Evolutionary conservation across 345 rosid species (phyloP), one percentile per base, ranked within the genome.

Genomic region (Trapa bicornis): DNA sequence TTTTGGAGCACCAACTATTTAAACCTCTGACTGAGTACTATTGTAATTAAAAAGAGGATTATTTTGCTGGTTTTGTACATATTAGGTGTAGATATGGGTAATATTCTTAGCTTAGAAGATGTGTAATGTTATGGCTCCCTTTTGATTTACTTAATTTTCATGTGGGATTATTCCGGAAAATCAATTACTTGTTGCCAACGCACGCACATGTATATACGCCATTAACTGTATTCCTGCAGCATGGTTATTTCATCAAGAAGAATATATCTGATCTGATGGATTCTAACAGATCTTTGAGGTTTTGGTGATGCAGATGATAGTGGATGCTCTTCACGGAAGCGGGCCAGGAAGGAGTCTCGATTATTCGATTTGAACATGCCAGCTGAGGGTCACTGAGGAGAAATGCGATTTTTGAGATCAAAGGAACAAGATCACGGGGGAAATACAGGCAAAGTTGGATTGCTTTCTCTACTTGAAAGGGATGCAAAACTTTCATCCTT

Each of bases 281-380:
- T 47, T 29, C 54, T 63, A 61, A 73, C 45, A 62, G 39, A 47
- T 70, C 65, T 45, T 36, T 68, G 56, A 0, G 72, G 65, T 15
- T 68, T 70, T 14, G 72, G 72, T 47, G 53, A 62, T 56, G 57
- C 71, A 32, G 72, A 73, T 53, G 91, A 81, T 4, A 69, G 78
- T 67, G 86, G 81, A 71, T 81, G 81, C 71, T 77, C 81, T 56
- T 73, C 82, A 57, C 67, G 66, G 74, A 92, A 89, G 75, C 89
- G 85, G 50, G 73, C 76, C 45, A 86, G 77, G 73, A 86, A 74
- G 77, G 89, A 84, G 63, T 79, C 72, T 69, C 72, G 80, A 54
- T 73, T 80, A 52, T 80, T 89, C 67, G 98, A 92, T 80, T 80
- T 92, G 73, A 92, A 92, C 75, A 72, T 87, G 82, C 95, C 96